Evolutionary conservation across 176 grass and related monocot species (phyloP).

Genomic region (Zizania latifolia): DNA sequence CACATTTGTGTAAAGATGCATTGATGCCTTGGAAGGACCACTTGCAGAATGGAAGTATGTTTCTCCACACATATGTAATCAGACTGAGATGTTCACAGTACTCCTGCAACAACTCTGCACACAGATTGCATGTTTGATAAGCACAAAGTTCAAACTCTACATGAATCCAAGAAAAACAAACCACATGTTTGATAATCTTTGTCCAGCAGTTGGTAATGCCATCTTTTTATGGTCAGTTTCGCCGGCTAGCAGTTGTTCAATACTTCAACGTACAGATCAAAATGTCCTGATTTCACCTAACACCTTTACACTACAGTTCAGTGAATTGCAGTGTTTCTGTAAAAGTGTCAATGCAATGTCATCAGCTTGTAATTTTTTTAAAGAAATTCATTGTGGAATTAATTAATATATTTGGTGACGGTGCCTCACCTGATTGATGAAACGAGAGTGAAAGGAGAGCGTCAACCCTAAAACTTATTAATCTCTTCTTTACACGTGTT

Average conservation of each 20-base stretch:
- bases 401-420: too few relatives aligned
- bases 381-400: background rate
- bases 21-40: background rate
- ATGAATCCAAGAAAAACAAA: too few relatives aligned
- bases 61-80: background rate
- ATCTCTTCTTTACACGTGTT: too few relatives aligned
- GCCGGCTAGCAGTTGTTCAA: background rate
- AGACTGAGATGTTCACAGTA: background rate
- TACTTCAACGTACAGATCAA: background rate
- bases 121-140: background rate
- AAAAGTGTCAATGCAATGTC: background rate
- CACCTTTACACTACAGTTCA: background rate
- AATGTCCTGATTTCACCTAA: slow-evolving; percentile 7
- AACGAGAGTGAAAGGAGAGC: background rate
- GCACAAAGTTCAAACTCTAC: background rate
- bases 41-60: background rate
- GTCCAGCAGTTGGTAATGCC: background rate
- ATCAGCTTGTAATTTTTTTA: background rate
- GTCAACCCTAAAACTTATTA: background rate
- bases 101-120: background rate
- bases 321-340: background rate
- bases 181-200: too few relatives aligned
- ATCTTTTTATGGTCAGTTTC: slow-evolving; percentile 8
- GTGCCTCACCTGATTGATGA: too few relatives aligned
- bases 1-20: background rate